phyloP scores from a whole-genome alignment of 768 basidiomycete genomes.

The Hygrophorus russula region DNA sequence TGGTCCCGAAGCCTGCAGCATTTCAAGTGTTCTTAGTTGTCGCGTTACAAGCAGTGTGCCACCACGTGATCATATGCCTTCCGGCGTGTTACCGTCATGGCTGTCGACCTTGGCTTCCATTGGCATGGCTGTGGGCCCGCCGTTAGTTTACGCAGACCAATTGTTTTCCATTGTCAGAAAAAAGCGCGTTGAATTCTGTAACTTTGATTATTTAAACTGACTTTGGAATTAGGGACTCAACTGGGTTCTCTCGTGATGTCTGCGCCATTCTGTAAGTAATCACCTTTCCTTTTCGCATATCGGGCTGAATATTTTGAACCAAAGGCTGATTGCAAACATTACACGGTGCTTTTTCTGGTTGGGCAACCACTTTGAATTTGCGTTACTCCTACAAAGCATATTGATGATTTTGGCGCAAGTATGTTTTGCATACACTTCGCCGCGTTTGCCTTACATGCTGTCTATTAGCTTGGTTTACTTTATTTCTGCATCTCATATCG shows the following conservation, averaged over 20 bases:
- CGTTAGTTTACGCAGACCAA: slow-evolving; percentile 79
- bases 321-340: slow-evolving; percentile 72
- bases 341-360: slow-evolving; percentile 89
- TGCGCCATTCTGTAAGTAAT: slow-evolving; percentile 65
- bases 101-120: slow-evolving; percentile 56
- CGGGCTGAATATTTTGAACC: slow-evolving; percentile 3
- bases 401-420: slow-evolving; percentile 83
- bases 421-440: slow-evolving; percentile 12
- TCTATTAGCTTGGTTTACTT: slow-evolving; percentile 53
- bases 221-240: slow-evolving; percentile 48
- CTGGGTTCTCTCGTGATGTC: slow-evolving; percentile 79
- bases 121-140: slow-evolving; percentile 80
- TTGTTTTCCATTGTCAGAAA: slow-evolving; percentile 71
- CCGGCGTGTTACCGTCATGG: slow-evolving; percentile 36
- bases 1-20: no score
- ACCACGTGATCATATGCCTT: not conserved
- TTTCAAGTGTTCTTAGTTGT: no score
- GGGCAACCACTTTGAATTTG: slow-evolving; percentile 67
- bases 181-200: slow-evolving; percentile 31
- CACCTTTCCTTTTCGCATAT: not conserved
- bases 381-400: slow-evolving; percentile 71
- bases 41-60: no score
- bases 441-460: slow-evolving; percentile 5
- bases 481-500: slow-evolving; percentile 75
- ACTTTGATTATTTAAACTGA: slow-evolving; percentile 2